Percentiles rank a stretch among this genome's conserved stretches.
These are phyloP conservation scores for Botrytis pseudocinerea DNA, from an alignment of 2,329 filamentous ascomycete species.

Conservation along the genomic window DNA sequence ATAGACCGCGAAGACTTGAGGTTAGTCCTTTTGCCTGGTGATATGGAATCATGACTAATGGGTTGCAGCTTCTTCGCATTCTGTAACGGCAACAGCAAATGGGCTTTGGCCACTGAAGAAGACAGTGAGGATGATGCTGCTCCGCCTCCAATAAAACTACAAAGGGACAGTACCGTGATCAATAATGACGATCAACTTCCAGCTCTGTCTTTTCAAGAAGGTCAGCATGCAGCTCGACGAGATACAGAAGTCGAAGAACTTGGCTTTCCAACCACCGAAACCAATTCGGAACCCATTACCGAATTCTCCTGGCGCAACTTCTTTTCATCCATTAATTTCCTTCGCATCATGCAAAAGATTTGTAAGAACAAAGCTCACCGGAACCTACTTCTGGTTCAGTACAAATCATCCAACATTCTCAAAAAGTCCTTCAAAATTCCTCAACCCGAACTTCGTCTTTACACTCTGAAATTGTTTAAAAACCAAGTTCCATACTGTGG, in stretches of 20 bases:
- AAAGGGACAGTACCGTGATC: slow-evolving; percentile 48
- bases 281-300: slow-evolving; percentile 76
- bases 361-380: slow-evolving; percentile 95
- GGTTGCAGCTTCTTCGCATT: slow-evolving; percentile 79
- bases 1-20: slow-evolving; percentile 80
- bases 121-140: slow-evolving; percentile 72
- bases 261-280: slow-evolving; percentile 72
- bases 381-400: slow-evolving; percentile 89
- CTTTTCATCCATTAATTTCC: slow-evolving; percentile 91
- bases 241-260: slow-evolving; percentile 77
- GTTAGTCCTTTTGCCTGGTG: slow-evolving; percentile 48
- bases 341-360: slow-evolving; percentile 96
- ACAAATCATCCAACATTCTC: slow-evolving; percentile 90
- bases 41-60: slow-evolving; percentile 26
- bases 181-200: slow-evolving; percentile 45
- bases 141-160: slow-evolving; percentile 76
- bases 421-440: slow-evolving; percentile 90
- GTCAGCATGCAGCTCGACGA: slow-evolving; percentile 33
- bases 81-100: slow-evolving; percentile 69
- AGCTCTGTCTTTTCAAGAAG: slow-evolving; percentile 39
- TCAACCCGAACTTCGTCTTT: slow-evolving; percentile 81
- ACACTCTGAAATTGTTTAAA: slow-evolving; percentile 98
- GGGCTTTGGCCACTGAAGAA: slow-evolving; percentile 35
- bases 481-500: slow-evolving; percentile 98
- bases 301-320: slow-evolving; percentile 93